Conservation (phyloP, 768 basidiomycete genomes). For the Tricholoma hemisulphureum region DNA sequence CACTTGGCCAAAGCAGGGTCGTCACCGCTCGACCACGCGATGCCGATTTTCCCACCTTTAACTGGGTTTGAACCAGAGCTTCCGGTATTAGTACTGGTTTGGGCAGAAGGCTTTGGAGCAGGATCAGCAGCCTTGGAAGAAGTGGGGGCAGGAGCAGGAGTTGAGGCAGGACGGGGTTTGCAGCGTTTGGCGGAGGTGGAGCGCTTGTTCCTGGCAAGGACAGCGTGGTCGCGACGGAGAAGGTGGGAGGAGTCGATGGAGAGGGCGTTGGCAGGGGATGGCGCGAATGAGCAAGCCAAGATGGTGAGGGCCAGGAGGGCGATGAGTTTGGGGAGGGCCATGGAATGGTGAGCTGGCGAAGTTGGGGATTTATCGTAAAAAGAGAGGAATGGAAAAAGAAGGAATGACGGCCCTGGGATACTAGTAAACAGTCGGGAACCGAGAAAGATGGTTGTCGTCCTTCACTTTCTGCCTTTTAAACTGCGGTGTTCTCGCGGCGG, state of each 20-base stretch:
- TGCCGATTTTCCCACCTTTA: constrained; percentile 51
- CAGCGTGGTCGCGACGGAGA: constrained; percentile 48
- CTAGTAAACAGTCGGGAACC: too few relatives aligned
- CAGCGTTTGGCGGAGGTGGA: constrained; percentile 48
- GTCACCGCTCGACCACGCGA: constrained; percentile 66
- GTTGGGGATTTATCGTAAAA: constrained; percentile 10
- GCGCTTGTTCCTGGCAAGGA: constrained; percentile 52
- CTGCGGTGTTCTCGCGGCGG: too few relatives aligned
- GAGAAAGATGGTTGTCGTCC: too few relatives aligned
- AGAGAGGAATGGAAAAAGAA: constrained; percentile 24
- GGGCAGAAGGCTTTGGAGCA: constrained; percentile 11
- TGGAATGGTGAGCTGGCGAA: constrained; percentile 29
- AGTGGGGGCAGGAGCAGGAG: constrained; percentile 12
- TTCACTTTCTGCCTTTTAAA: too few relatives aligned
- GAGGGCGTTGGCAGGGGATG: constrained; percentile 53
- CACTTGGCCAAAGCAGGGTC: constrained; percentile 50
- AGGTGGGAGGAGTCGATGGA: constrained; percentile 39
- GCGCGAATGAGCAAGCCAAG: constrained; percentile 47
- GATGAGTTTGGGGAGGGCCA: constrained; percentile 54
- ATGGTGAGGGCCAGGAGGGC: constrained; percentile 59
- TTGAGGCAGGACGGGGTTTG: constrained; percentile 46
- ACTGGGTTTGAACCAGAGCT: constrained; percentile 19
- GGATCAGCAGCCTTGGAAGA: constrained; percentile 12
- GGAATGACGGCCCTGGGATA: constrained; percentile 21
- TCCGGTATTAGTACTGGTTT: constrained; percentile 11